These are phyloP conservation scores for Hypoxylon intermedium DNA, from an alignment of 495 filamentous ascomycete species.

Conservation along the genomic window DNA sequence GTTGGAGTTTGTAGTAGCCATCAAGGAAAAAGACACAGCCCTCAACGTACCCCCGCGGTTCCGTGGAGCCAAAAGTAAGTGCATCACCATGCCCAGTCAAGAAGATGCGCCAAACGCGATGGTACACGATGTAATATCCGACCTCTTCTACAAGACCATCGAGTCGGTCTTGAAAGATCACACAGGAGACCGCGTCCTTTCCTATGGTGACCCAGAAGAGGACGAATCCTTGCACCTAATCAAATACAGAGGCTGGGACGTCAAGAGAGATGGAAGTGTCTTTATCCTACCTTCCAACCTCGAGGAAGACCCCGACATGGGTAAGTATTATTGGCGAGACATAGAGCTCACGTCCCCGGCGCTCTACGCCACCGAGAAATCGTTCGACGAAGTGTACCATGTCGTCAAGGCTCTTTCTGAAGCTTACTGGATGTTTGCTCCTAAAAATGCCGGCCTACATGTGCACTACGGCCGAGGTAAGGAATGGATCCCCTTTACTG, in stretches of 20 bases:
- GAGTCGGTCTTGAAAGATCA: neutral
- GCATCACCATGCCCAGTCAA: neutral
- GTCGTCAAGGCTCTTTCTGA: neutral
- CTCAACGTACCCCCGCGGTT: neutral
- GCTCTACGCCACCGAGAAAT: slow-evolving; percentile 21
- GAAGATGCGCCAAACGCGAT: neutral
- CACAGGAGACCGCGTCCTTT: slow-evolving; percentile 18
- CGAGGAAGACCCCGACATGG: neutral
- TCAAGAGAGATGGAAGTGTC: slow-evolving; percentile 7
- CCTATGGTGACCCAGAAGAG: neutral
- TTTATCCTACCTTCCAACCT: neutral
- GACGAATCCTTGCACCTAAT: neutral
- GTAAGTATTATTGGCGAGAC: neutral
- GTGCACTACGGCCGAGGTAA: slow-evolving; percentile 27
- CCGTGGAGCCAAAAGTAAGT: neutral
- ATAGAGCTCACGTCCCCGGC: slow-evolving; percentile 18
- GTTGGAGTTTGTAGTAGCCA: slow-evolving; percentile 11
- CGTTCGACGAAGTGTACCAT: slow-evolving; percentile 14
- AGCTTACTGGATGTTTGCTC: slow-evolving; percentile 13
- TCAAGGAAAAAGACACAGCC: neutral
- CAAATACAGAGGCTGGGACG: neutral
- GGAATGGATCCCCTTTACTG: slow-evolving; percentile 1
- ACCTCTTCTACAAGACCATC: neutral
- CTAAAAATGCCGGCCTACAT: slow-evolving; percentile 7
- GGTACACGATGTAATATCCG: neutral